Evolutionary conservation across 176 grass and related monocot genomes (phyloP), one percentile per base, ranked within the genome.

Genomic region (Musa troglodytarum): DNA sequence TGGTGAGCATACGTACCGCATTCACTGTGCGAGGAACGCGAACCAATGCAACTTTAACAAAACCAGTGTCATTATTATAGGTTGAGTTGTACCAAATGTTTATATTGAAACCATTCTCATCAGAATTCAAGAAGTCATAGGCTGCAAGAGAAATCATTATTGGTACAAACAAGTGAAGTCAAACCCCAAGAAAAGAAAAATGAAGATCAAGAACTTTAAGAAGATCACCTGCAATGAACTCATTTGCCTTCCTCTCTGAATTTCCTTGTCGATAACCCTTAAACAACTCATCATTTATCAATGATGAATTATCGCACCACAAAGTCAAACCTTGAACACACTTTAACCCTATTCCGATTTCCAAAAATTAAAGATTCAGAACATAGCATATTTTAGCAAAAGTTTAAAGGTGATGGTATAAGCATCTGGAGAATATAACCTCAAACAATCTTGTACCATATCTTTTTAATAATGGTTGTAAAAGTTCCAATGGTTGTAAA

Each of bases 51-150:
- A 43, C 34, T 43, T 43, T 0, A 43, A 43, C 34, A 80, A 28
- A 87, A 54, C 43, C 88, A 54, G 83, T 87, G 78, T 98, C 75
- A 77, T 98, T 98, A 67, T 63, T 98, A 83, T 87, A 98, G 24
- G 88, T 93, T 69, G 94, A 98, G 84, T 98, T 98, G 86, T 89
- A 98, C 90, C 88, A 98, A 85, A 98, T 85, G 65, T 83, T 92
- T 54, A 98, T 57, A 52, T 85, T 85, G 70, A 91, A 86, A 49
- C 72, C 78, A 21, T 82, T 87, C 59, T n/a, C 87, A 71, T 82
- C 85, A 20, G 94, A 89, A 79, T 85, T 85, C 69, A 89, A 52
- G 66, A 98, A 93, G 49, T 98, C 86, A 83, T 91, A 93, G 78
- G 88, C 94, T 98, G 94, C 25, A 80, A 56, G 82, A 19, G 56